Base-by-base conservation (phyloP, 2,329 filamentous ascomycete species). In the Penicillium sp. region DNA sequence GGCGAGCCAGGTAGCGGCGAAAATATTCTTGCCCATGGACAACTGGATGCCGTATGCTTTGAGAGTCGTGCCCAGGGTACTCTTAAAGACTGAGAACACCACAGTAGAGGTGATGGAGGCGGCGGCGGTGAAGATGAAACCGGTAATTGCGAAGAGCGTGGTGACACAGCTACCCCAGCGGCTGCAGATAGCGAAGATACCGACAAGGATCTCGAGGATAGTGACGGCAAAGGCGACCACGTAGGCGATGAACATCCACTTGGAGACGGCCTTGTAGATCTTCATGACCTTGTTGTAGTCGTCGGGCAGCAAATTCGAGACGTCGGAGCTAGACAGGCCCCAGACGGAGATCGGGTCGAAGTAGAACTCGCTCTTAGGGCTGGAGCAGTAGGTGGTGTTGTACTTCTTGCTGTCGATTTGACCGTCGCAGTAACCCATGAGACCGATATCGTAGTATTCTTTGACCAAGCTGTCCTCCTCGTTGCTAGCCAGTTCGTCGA, bases 361-460 rank as follows among this genome's bases (percentile, higher is more conserved):
- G 67, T 89, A 92, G 86, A 91, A 99, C 77, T 91, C 81, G 67
- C 88, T 87, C 73, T 88, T 79, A 54, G 87, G 82, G 65, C 86
- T 81, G 53, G 87, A 88, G 84, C 93, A 98, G 66, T 83, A 77
- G 44, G 76, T 77, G 64, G 83, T 75, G 16, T 75, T 74, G 63
- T 80, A 81, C 49, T 72, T 80, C 61, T 82, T 80, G 67, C 81
- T 80, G 63, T 83, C 82, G 64, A 80, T 74, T 50, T 82, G 77
- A 53, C 83, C 86, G 56, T 81, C 79, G 84, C 95, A 98, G 83
- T 92, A 96, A 72, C 89, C 90, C 90, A 91, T 96, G 37, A 98
- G 82, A 70, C 85, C 86, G 71, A 98, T 82, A 60, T 90, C 84
- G 83, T 97, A 98, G 69, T 87, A 82, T 71, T 93, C 86, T 68